Conservation (phyloP, 176 grass and related monocot genomes). For the Tuctoria greenei region DNA sequence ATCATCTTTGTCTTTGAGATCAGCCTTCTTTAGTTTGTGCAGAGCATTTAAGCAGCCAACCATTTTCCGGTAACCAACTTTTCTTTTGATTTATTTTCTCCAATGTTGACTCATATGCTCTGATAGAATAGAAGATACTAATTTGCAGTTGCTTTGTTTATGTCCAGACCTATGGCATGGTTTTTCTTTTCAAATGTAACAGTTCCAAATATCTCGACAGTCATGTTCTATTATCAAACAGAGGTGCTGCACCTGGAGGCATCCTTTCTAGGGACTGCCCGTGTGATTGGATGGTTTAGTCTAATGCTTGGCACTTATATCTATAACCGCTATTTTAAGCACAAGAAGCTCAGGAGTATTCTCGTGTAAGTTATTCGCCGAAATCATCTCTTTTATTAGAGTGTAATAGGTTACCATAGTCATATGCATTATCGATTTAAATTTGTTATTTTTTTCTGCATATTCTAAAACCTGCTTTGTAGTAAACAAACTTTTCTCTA, state of each 20-base stretch:
- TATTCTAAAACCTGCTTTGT: not conserved
- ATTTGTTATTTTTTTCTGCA: not conserved
- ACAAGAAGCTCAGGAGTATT: conserved; percentile 66
- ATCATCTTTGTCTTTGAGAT: conserved; percentile 50
- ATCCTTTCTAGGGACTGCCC: conserved; percentile 72
- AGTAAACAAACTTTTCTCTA: not conserved
- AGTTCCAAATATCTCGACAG: conserved; percentile 80
- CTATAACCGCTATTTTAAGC: conserved; percentile 73
- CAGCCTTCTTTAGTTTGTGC: conserved; percentile 52
- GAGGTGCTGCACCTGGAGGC: conserved; percentile 69
- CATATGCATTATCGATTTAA: not conserved
- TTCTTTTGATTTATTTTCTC: conserved; percentile 10
- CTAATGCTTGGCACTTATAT: conserved; percentile 79
- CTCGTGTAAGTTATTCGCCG: conserved; percentile 56
- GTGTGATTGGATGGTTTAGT: conserved; percentile 71
- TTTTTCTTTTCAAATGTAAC: conserved; percentile 76
- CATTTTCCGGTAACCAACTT: conserved; percentile 55
- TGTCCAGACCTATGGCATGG: conserved; percentile 72
- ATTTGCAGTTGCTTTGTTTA: conserved; percentile 4
- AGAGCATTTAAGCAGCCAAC: conserved; percentile 58
- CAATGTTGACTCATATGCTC: conserved; percentile 15
- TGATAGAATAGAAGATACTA: conserved; percentile 6
- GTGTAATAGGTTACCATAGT: not conserved
- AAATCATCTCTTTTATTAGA: conserved; percentile 22
- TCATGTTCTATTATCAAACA: conserved; percentile 90